Evolutionary conservation across 805 yeast genomes (phyloP), one percentile per base, ranked within the genome.

Genomic region (Wickerhamomyces chaumierensis): DNA sequence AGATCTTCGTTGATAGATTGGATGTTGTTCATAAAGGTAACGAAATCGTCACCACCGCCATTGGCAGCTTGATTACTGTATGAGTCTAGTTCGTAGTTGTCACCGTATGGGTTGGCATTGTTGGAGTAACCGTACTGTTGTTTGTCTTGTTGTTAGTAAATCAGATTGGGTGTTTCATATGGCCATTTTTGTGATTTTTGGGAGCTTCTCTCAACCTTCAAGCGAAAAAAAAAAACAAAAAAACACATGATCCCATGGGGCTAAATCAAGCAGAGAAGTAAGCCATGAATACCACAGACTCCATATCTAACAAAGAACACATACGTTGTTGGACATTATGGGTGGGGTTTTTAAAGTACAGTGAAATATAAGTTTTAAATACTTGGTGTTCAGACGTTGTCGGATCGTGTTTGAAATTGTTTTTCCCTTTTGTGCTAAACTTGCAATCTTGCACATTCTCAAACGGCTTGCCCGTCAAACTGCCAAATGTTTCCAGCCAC

Each of bases 1-100:
- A 85, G 69, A 49, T 75, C 75, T 44, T 69, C 70, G 62, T 82
- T 80, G 57, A 85, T 73, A 45, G 67, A 68, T 53, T 78, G 78
- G 42, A 82, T 75, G 51, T 75, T 76, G 45, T 71, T 68, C 73
- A 82, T 83, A 56, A 81, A 84, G 37, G 65, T 68, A 39, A 76
- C 74, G 55, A 76, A 74, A 48, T 75, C 81, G 45, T 65, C 73
- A 35, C 57, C 59, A 19, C 48, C 52, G 27, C 48, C 55, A 25
- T 9, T 9, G 23, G 29, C n/a, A 14, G 29, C 29, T 25, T 25
- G 29, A 14, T 46, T 48, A 33, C 39, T 39, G 42, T 47, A 45
- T 33, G 33, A 28, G 40, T 44, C 39, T 39, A 51, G 34, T 40
- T 51, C 56, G 33, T 51, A 49, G 41, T 28, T 37, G 31, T 51